A percentile compares a stretch with the other conserved stretches of the same genome.
Evolutionary conservation across 2,329 filamentous ascomycete species (phyloP).

Genomic region (Aspergillus novofumigatus): DNA sequence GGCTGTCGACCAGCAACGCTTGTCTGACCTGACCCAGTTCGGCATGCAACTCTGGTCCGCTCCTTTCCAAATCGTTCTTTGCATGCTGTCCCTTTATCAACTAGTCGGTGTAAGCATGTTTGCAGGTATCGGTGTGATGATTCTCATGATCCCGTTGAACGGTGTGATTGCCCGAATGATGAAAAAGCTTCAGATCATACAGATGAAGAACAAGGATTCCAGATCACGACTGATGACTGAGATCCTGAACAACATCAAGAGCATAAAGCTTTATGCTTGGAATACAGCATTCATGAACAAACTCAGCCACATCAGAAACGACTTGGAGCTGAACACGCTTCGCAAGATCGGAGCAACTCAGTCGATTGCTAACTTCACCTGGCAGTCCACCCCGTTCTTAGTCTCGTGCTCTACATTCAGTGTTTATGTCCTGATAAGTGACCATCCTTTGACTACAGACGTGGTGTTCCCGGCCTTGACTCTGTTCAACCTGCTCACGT

Average conservation of each 20-base stretch:
- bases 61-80: conserved; percentile 91
- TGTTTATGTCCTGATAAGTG: conserved; percentile 81
- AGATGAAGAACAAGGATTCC: conserved; percentile 99
- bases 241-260: conserved; percentile 99
- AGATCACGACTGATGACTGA: conserved; percentile 92
- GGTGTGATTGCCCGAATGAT: conserved; percentile 87
- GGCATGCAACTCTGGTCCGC: conserved; percentile 95
- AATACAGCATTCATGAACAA: conserved; percentile 96
- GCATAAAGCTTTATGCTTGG: conserved; percentile 98
- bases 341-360: conserved; percentile 94
- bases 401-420: conserved; percentile 96
- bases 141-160: conserved; percentile 95
- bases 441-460: conserved; percentile 80
- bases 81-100: conserved; percentile 93
- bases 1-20: conserved; percentile 93
- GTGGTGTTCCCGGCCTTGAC: conserved; percentile 93
- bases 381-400: conserved; percentile 94
- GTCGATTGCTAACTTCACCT: conserved; percentile 93
- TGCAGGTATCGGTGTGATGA: conserved; percentile 89
- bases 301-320: conserved; percentile 92
- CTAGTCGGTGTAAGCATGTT: conserved; percentile 95
- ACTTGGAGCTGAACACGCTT: conserved; percentile 89
- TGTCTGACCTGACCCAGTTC: conserved; percentile 93
- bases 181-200: conserved; percentile 89
- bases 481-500: conserved; percentile 92